Evolutionary conservation across 2,329 filamentous ascomycete genomes (phyloP).

Genomic region (Apiospora koreana): DNA sequence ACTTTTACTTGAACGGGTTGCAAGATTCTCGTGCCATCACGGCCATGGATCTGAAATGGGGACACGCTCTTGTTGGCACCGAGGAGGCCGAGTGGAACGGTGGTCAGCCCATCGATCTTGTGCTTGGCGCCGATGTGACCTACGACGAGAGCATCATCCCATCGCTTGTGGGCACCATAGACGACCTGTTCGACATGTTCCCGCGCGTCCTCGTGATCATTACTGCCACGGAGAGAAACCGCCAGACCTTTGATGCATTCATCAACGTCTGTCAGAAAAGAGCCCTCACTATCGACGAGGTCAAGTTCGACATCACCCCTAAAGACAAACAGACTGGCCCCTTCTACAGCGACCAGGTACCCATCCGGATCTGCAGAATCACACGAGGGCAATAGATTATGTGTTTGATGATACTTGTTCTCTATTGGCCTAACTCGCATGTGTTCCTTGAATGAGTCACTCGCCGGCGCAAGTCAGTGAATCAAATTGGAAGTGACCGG

Average conservation of each 20-base stretch:
- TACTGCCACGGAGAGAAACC: conserved; percentile 70
- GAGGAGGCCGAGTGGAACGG: conserved; percentile 57
- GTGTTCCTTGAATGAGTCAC: background rate
- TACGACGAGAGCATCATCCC: conserved; percentile 69
- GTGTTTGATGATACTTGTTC: background rate
- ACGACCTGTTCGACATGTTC: conserved; percentile 60
- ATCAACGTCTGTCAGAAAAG: conserved; percentile 55
- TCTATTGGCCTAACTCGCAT: background rate
- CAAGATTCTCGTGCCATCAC: conserved; percentile 47
- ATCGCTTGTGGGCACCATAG: conserved; percentile 64
- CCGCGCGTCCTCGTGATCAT: conserved; percentile 62
- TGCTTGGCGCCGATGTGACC: conserved; percentile 77
- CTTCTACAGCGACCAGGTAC: conserved; percentile 62
- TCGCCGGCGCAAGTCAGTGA: background rate
- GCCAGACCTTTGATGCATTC: conserved; percentile 68
- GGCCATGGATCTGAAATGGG: conserved; percentile 65
- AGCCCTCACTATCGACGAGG: conserved; percentile 42
- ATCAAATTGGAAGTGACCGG: background rate
- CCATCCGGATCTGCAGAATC: conserved; percentile 58
- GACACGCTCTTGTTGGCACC: conserved; percentile 56
- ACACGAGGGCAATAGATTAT: conserved; percentile 16
- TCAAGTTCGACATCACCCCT: conserved; percentile 43
- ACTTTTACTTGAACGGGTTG: conserved; percentile 68
- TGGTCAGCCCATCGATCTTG: conserved; percentile 55
- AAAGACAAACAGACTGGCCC: conserved; percentile 55